These are phyloP conservation scores for Pezicula neosporulosa DNA, from an alignment of 2,329 filamentous ascomycete species.

Conservation along the genomic window DNA sequence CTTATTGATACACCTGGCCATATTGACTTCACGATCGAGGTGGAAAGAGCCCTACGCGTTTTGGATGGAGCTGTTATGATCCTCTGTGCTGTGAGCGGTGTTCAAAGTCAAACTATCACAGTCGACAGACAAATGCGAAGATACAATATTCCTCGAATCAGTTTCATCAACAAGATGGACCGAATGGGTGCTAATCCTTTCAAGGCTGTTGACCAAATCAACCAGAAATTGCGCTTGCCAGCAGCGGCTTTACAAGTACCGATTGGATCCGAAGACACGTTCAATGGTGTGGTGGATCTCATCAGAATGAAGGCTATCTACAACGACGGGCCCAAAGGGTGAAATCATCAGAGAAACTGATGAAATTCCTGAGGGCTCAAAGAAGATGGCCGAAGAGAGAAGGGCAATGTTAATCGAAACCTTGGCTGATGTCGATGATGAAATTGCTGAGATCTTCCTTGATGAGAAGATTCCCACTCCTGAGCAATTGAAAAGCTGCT, in stretches of 20 bases:
- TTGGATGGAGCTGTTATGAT: constrained; percentile 98
- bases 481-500: constrained; percentile 83
- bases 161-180: constrained; percentile 99
- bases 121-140: constrained; percentile 98
- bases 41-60: constrained; percentile 90
- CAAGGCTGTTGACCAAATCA: constrained; percentile 97
- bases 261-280: constrained; percentile 88
- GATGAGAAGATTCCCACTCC: constrained; percentile 79
- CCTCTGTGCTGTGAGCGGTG: constrained; percentile 92
- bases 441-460: constrained; percentile 92
- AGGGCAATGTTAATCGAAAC: constrained; percentile 87
- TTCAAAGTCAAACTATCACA: constrained; percentile 97
- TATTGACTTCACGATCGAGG: constrained; percentile 99
- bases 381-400: constrained; percentile 76
- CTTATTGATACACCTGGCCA: constrained; percentile 98
- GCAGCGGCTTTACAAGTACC: constrained; percentile 93
- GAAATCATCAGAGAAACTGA: constrained; percentile 73
- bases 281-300: constrained; percentile 88
- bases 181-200: constrained; percentile 97
- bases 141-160: constrained; percentile 93
- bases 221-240: constrained; percentile 87
- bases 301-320: constrained; percentile 92
- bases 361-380: constrained; percentile 77
- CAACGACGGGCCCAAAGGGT: constrained; percentile 80
- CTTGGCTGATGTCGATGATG: constrained; percentile 94